Evolutionary conservation across 805 yeast genomes (phyloP).

Genomic region (Debaryomyces prosopidis): DNA sequence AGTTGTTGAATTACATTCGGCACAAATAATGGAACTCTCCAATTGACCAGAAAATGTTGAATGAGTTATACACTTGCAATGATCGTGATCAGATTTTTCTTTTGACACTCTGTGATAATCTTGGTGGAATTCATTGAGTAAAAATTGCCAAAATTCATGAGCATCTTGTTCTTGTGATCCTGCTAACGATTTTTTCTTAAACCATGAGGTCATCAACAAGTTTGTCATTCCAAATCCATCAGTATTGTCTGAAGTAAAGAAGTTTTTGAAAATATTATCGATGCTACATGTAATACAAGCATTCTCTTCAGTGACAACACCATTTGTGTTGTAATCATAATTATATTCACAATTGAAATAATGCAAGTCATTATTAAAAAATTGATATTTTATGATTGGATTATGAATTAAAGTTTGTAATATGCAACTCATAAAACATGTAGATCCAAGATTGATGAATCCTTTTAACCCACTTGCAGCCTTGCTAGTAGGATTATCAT

Average conservation of each 20-base stretch:
- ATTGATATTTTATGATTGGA: conserved; percentile 78
- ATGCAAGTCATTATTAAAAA: conserved; percentile 70
- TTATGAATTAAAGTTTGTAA: conserved; percentile 88
- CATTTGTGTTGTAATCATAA: conserved; percentile 20
- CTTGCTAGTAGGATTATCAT: conserved; percentile 44
- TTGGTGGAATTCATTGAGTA: conserved; percentile 78
- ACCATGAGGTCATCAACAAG: conserved; percentile 84
- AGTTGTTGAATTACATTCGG: conserved; percentile 63
- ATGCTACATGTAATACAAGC: conserved; percentile 84
- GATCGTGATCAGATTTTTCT: conserved; percentile 3
- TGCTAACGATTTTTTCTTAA: conserved; percentile 77
- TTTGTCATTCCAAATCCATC: conserved; percentile 82
- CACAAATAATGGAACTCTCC: conserved; percentile 76
- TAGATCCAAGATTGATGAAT: conserved; percentile 91
- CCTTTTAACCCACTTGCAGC: conserved; percentile 85
- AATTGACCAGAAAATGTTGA: conserved; percentile 80
- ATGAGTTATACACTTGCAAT: conserved; percentile 81
- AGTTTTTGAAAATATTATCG: conserved; percentile 73
- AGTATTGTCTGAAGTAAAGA: conserved; percentile 62
- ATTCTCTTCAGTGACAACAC: conserved; percentile 24
- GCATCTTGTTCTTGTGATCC: conserved; percentile 99
- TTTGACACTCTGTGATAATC: conserved; percentile 21
- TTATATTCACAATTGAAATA: conserved; percentile 47
- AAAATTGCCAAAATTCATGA: conserved; percentile 94
- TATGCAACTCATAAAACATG: conserved; percentile 95